These are phyloP conservation scores for Xylaria hypoxylon DNA, from an alignment of 2,329 filamentous ascomycete species.

Conservation along the genomic window DNA sequence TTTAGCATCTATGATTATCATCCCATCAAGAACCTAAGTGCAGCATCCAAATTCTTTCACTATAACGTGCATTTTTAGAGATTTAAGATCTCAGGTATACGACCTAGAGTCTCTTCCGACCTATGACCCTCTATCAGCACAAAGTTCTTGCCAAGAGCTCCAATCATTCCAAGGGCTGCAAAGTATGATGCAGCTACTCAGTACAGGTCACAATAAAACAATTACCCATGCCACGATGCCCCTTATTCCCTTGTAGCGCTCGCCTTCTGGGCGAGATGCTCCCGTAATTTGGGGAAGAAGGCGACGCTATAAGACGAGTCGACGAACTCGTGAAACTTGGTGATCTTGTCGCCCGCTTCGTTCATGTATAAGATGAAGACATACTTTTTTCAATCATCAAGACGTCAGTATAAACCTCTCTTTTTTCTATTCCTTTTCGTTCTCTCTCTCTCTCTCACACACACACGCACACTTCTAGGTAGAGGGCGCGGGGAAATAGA, in stretches of 20 bases:
- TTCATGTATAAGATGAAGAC: conserved; percentile 42
- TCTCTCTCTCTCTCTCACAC: background rate
- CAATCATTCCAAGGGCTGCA: background rate
- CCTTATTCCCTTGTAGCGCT: background rate
- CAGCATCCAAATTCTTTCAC: background rate
- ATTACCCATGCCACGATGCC: background rate
- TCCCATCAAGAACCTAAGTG: background rate
- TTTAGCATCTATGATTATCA: background rate
- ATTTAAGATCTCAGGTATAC: background rate
- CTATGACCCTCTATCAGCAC: background rate
- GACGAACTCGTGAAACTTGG: conserved; percentile 34
- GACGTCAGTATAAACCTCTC: conserved; percentile 7
- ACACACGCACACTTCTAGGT: too few species aligned
- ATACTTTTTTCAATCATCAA: conserved; percentile 25
- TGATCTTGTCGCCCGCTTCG: conserved; percentile 39
- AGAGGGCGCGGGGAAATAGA: too few species aligned
- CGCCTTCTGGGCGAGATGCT: conserved; percentile 17
- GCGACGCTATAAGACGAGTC: conserved; percentile 29
- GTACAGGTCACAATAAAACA: background rate
- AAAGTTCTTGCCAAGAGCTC: background rate
- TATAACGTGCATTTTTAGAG: too few species aligned
- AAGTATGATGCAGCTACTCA: too few species aligned
- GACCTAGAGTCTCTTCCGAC: background rate
- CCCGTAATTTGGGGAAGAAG: conserved; percentile 33
- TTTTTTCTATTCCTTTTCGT: background rate